Conservation (phyloP, 257 asterid species). For the Craterostigma plantagineum region DNA sequence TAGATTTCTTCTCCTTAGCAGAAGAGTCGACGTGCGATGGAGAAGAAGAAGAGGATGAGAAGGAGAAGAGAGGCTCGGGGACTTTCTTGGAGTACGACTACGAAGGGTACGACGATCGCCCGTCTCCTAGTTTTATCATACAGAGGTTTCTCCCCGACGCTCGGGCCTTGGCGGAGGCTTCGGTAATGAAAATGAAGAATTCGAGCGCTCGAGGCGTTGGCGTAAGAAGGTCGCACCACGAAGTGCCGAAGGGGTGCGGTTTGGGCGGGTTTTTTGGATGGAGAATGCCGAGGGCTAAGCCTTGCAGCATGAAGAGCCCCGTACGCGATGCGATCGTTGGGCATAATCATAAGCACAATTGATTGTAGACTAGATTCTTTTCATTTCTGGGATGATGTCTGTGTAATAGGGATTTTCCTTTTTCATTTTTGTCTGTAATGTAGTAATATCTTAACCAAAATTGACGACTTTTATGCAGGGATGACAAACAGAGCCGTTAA, state of each 20-base stretch:
- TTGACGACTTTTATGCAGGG: too few relatives aligned
- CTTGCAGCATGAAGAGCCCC: conserved; percentile 38
- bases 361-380: too few relatives aligned
- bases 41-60: conserved; percentile 4
- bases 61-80: conserved; percentile 8
- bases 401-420: too few relatives aligned
- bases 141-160: conserved; percentile 72
- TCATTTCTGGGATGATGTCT: too few relatives aligned
- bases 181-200: conserved; percentile 24
- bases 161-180: conserved; percentile 53
- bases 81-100: conserved; percentile 5
- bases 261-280: conserved; percentile 40
- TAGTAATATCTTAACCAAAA: too few relatives aligned
- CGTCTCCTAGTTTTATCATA: conserved; percentile 38
- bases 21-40: conserved; percentile 19
- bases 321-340: conserved; percentile 26
- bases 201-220: too few relatives aligned
- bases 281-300: conserved; percentile 32
- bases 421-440: too few relatives aligned
- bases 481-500: too few relatives aligned
- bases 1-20: conserved; percentile 50
- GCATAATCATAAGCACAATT: conserved; percentile 13
- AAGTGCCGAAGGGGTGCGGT: conserved; percentile 51
- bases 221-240: conserved; percentile 15
- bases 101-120: conserved; percentile 5